A percentile compares a stretch with the other conserved stretches of the same genome.
Evolutionary conservation across 495 filamentous ascomycete species (phyloP).

Genomic region (Penicillium bialowiezense): DNA sequence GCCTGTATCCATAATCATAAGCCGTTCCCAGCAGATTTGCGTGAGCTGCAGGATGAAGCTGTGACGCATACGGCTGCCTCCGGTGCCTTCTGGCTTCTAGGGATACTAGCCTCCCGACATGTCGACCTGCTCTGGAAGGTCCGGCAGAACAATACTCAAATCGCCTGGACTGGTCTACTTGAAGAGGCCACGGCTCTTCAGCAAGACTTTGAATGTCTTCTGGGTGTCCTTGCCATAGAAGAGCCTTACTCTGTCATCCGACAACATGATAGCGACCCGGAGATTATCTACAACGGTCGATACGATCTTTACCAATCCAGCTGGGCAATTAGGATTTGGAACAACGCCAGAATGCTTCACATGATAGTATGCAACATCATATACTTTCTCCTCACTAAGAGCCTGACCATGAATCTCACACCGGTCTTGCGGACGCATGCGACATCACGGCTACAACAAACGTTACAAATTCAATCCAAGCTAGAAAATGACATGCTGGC

Average conservation of each 20-base stretch:
- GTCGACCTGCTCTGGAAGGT: slow-evolving; percentile 13
- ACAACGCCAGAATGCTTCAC: slow-evolving; percentile 21
- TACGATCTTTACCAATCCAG: slow-evolving; percentile 16
- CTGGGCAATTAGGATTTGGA: slow-evolving; percentile 31
- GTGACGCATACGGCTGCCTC: slow-evolving; percentile 15
- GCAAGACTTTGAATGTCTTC: slow-evolving; percentile 11
- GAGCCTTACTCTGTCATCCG: slow-evolving; percentile 23
- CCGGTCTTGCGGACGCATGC: too few species aligned
- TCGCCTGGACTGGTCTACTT: slow-evolving; percentile 13
- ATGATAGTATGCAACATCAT: slow-evolving; percentile 20
- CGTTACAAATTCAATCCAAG: slow-evolving; percentile 25
- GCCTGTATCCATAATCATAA: slow-evolving; percentile 17
- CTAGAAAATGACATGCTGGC: slow-evolving; percentile 39
- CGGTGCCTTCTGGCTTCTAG: slow-evolving; percentile 19
- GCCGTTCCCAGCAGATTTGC: slow-evolving; percentile 23
- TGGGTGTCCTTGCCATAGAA: slow-evolving; percentile 16
- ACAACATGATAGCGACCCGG: slow-evolving; percentile 2
- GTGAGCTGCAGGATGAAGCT: slow-evolving; percentile 27
- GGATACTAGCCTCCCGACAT: slow-evolving; percentile 18
- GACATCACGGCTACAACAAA: slow-evolving; percentile 18
- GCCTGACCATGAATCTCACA: slow-evolving; percentile 11
- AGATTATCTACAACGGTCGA: slow-evolving; percentile 19
- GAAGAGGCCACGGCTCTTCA: slow-evolving; percentile 17
- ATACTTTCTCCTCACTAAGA: slow-evolving; percentile 12
- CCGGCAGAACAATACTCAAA: slow-evolving; percentile 1